Conservation (phyloP, 1,139 yeast species). For the Meyerozyma athensensis region DNA sequence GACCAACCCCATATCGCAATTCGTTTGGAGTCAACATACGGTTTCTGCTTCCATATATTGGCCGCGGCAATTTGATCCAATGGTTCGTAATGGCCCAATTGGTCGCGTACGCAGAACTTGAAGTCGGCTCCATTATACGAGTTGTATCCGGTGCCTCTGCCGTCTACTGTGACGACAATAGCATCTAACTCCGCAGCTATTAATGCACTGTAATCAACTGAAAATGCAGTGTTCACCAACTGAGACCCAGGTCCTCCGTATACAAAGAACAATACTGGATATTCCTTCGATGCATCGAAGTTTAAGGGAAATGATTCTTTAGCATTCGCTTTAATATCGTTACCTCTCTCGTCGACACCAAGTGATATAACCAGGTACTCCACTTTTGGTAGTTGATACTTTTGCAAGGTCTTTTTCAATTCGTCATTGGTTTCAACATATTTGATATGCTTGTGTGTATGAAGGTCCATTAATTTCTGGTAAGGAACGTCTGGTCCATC, state of each 20-base stretch:
- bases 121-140: slow-evolving; percentile 42
- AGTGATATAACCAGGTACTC: slow-evolving; percentile 46
- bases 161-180: slow-evolving; percentile 75
- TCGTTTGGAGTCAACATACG: slow-evolving; percentile 53
- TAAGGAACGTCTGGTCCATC: slow-evolving; percentile 65
- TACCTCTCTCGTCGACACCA: slow-evolving; percentile 38
- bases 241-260: slow-evolving; percentile 88
- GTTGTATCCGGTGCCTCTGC: slow-evolving; percentile 77
- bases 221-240: slow-evolving; percentile 50
- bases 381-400: slow-evolving; percentile 46
- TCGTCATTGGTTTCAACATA: slow-evolving; percentile 47
- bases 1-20: slow-evolving; percentile 85
- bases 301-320: slow-evolving; percentile 61
- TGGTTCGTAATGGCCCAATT: slow-evolving; percentile 65
- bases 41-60: slow-evolving; percentile 46
- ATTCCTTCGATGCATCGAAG: slow-evolving; percentile 48
- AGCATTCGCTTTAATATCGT: slow-evolving; percentile 45
- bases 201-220: slow-evolving; percentile 56
- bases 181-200: slow-evolving; percentile 67
- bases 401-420: slow-evolving; percentile 31
- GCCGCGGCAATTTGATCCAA: slow-evolving; percentile 70
- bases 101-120: slow-evolving; percentile 61
- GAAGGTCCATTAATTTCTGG: slow-evolving; percentile 59
- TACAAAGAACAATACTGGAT: slow-evolving; percentile 68
- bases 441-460: slow-evolving; percentile 24